Conservation (phyloP, 2,329 filamentous ascomycete genomes). For the Drechmeria coniospora region DNA sequence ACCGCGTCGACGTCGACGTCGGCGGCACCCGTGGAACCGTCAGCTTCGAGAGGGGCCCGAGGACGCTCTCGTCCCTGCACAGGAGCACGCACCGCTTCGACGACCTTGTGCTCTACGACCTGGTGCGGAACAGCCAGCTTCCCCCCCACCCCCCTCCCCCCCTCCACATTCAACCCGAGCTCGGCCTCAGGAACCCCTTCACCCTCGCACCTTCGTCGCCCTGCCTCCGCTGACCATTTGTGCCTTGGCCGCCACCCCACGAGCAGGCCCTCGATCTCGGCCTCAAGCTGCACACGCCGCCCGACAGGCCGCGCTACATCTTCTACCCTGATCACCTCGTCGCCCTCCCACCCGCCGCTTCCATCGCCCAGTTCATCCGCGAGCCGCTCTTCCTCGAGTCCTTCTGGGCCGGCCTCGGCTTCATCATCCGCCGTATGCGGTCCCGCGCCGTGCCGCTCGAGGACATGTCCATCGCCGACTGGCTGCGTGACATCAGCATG, state of each 20-base stretch:
- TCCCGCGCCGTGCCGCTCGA: conserved; percentile 7
- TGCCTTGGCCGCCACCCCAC: conserved; percentile 6
- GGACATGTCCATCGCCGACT: conserved; percentile 22
- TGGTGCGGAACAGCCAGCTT: conserved; percentile 36
- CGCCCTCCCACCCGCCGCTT: conserved; percentile 14
- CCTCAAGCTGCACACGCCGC: conserved; percentile 33
- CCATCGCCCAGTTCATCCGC: conserved; percentile 11
- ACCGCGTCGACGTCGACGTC: conserved; percentile 38
- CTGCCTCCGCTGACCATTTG: too few relatives aligned
- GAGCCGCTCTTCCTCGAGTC: conserved; percentile 19
- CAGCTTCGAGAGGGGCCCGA: conserved; percentile 70
- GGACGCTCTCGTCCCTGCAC: conserved; percentile 49
- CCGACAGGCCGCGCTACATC: conserved; percentile 46
- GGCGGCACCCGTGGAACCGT: conserved; percentile 41
- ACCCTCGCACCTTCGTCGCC: too few relatives aligned
- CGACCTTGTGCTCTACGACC: conserved; percentile 50
- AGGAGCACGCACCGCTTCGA: conserved; percentile 29
- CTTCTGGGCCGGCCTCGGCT: conserved; percentile 12
- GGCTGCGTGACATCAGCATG: conserved; percentile 16
- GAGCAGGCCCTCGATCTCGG: conserved; percentile 19
- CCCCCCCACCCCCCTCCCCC: not conserved
- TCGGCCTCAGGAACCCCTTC: too few relatives aligned
- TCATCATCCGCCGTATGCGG: conserved; percentile 9
- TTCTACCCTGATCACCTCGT: conserved; percentile 69
- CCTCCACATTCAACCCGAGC: not conserved